Conservation (phyloP, 768 basidiomycete species). For the Multifurca ochricompacta region DNA sequence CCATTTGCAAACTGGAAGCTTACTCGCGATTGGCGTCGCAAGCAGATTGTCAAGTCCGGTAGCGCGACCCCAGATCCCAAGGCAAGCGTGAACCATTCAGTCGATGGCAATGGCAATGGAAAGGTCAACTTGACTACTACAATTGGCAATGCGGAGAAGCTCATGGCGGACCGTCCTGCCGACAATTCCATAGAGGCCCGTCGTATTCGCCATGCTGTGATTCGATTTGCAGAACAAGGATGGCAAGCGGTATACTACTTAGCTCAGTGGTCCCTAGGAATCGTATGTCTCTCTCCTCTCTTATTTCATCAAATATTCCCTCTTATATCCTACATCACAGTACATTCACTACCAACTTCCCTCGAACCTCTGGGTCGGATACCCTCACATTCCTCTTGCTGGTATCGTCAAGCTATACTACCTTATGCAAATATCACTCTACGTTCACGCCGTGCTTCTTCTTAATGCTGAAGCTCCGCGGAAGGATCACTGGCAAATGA, state of each 20-base stretch:
- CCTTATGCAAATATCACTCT: slow-evolving; percentile 78
- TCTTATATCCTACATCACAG: slow-evolving; percentile 35
- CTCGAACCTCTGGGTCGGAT: slow-evolving; percentile 65
- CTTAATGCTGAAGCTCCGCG: slow-evolving; percentile 88
- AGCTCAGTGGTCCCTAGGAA: slow-evolving; percentile 65
- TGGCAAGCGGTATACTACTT: slow-evolving; percentile 83
- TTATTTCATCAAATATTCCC: slow-evolving; percentile 10
- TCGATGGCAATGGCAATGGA: slow-evolving; percentile 23
- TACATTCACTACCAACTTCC: slow-evolving; percentile 74
- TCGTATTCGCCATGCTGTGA: slow-evolving; percentile 59
- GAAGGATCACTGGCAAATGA: slow-evolving; percentile 95
- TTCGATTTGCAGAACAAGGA: slow-evolving; percentile 93
- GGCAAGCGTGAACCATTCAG: slow-evolving; percentile 22
- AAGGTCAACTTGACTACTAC: slow-evolving; percentile 33
- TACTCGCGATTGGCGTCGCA: slow-evolving; percentile 38
- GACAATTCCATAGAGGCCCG: slow-evolving; percentile 42
- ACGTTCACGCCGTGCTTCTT: slow-evolving; percentile 84
- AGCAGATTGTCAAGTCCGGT: slow-evolving; percentile 19
- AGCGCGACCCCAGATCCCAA: slow-evolving; percentile 18
- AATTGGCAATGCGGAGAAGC: slow-evolving; percentile 24
- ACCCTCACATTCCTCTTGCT: slow-evolving; percentile 79
- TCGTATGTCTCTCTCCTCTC: slow-evolving; percentile 50
- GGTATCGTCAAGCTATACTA: slow-evolving; percentile 85
- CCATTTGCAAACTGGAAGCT: slow-evolving; percentile 80
- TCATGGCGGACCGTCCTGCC: slow-evolving; percentile 22